phyloP scores from a whole-genome alignment of 768 basidiomycete genomes.

The Postia placenta region DNA sequence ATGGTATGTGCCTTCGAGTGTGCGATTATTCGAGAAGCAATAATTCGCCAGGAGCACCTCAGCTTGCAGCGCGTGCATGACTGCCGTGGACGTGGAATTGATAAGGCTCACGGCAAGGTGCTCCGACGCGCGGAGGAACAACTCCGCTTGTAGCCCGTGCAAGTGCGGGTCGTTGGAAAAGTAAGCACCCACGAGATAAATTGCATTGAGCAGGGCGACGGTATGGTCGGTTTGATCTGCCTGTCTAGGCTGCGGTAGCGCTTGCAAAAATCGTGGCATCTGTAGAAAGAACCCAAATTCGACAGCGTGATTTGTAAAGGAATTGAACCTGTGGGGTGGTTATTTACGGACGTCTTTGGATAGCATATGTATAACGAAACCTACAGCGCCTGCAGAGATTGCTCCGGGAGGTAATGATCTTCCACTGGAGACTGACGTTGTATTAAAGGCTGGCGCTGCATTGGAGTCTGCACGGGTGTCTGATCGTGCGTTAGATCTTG shows the following conservation, averaged over 20 bases:
- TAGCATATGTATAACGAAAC: background rate
- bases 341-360: background rate
- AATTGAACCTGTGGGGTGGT: background rate
- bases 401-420: too few relatives aligned
- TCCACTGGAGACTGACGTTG: too few relatives aligned
- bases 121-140: constrained; percentile 45
- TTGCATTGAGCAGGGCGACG: constrained; percentile 38
- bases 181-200: constrained; percentile 26
- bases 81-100: constrained; percentile 27
- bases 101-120: constrained; percentile 36
- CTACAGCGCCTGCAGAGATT: background rate
- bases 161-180: constrained; percentile 19
- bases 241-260: constrained; percentile 8
- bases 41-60: constrained; percentile 59
- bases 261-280: constrained; percentile 36
- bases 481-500: too few relatives aligned
- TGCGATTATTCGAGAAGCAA: constrained; percentile 53
- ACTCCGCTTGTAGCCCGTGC: constrained; percentile 27
- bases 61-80: constrained; percentile 26
- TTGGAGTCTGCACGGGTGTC: background rate
- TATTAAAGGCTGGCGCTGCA: background rate
- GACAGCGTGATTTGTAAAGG: constrained; percentile 3
- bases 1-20: constrained; percentile 53
- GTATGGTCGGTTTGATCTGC: constrained; percentile 30
- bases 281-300: constrained; percentile 67